Conservation (phyloP, 1,284 basidiomycete species). For the Caloboletus inedulis region DNA sequence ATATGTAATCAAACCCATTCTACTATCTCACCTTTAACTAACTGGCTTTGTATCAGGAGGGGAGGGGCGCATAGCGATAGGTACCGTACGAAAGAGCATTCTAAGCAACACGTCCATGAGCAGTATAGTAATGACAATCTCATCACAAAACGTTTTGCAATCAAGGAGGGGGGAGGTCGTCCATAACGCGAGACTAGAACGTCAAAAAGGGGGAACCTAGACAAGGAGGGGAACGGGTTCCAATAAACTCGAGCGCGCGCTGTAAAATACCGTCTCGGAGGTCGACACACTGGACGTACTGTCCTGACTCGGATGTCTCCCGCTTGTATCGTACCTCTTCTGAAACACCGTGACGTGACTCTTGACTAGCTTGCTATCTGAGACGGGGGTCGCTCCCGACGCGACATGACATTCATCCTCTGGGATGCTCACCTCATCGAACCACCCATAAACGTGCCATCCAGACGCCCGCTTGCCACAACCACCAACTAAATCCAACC, state of each 20-base stretch:
- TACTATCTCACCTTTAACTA: slow-evolving; percentile 10
- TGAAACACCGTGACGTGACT: slow-evolving; percentile 17
- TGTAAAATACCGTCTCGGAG: slow-evolving; percentile 28
- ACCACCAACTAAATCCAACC: slow-evolving; percentile 30
- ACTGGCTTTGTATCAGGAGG: not conserved
- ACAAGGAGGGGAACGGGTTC: not conserved
- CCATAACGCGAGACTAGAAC: not conserved
- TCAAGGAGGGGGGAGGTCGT: not conserved
- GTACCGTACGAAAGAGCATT: slow-evolving; percentile 6
- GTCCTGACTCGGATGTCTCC: slow-evolving; percentile 27
- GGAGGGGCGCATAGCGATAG: slow-evolving; percentile 6
- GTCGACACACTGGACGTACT: slow-evolving; percentile 26
- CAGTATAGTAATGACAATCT: not conserved
- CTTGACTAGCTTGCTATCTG: slow-evolving; percentile 5
- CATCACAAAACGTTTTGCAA: slow-evolving; percentile 6
- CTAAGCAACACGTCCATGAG: slow-evolving; percentile 9
- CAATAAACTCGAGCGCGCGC: slow-evolving; percentile 30
- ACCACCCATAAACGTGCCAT: slow-evolving; percentile 35
- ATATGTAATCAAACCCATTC: slow-evolving; percentile 1
- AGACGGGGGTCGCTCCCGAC: not conserved
- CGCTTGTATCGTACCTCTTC: slow-evolving; percentile 2
- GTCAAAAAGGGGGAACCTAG: not conserved
- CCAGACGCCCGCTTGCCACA: slow-evolving; percentile 33
- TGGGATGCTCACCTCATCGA: slow-evolving; percentile 21
- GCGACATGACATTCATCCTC: not conserved